Conservation (phyloP, 352 stramenopile species). For the Thalassiosira exigua region DNA sequence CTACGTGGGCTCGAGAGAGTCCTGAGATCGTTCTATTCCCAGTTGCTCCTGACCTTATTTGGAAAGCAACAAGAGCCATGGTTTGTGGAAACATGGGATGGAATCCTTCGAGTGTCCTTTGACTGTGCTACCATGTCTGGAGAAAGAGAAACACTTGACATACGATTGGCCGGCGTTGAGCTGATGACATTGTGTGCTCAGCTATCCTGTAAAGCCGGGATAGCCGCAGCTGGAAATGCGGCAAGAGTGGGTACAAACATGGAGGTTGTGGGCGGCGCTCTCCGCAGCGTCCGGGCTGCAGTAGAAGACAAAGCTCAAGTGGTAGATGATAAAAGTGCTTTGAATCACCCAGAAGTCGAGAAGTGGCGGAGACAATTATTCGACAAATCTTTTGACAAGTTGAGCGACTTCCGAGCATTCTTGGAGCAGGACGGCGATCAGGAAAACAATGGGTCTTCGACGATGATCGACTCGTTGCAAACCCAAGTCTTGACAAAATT, state of each 20-base stretch:
- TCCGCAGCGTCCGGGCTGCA: conserved; percentile 70
- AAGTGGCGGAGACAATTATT: conserved; percentile 70
- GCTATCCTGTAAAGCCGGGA: conserved; percentile 71
- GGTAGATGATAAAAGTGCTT: neutral
- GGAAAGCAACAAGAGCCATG: conserved; percentile 53
- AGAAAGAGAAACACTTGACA: conserved; percentile 77
- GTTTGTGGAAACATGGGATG: conserved; percentile 78
- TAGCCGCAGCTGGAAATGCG: conserved; percentile 70
- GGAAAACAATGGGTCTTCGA: conserved; percentile 26
- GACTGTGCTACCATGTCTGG: conserved; percentile 66
- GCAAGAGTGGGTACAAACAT: conserved; percentile 84
- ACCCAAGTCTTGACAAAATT: conserved; percentile 80
- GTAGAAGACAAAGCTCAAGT: conserved; percentile 40
- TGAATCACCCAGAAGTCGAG: conserved; percentile 51
- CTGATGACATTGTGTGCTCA: conserved; percentile 77
- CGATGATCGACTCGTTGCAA: conserved; percentile 65
- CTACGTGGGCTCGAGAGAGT: conserved; percentile 93
- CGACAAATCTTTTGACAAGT: conserved; percentile 71
- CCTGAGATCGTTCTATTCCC: conserved; percentile 85
- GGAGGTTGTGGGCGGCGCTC: conserved; percentile 83
- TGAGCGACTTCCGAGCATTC: conserved; percentile 65
- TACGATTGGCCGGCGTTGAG: conserved; percentile 75
- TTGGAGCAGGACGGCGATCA: conserved; percentile 52
- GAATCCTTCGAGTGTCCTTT: conserved; percentile 73
- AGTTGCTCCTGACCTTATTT: conserved; percentile 65